A percentile compares a stretch with the other conserved stretches of the same genome.
These are phyloP conservation scores for Lodderomyces theae DNA, from an alignment of 1,139 yeast species.

Conservation along the genomic window DNA sequence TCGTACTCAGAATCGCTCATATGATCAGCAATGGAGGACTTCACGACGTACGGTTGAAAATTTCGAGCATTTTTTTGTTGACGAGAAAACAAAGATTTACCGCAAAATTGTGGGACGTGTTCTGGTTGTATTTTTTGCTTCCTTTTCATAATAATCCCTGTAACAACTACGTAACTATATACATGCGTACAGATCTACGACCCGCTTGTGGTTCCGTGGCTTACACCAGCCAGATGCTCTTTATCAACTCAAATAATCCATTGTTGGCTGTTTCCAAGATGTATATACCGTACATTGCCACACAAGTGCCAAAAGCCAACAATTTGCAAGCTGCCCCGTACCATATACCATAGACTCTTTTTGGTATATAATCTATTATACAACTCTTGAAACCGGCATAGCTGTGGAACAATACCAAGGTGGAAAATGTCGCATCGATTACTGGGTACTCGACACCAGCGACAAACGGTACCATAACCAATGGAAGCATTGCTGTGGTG, in stretches of 20 bases:
- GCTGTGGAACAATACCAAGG: constrained; percentile 58
- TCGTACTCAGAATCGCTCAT: constrained; percentile 11
- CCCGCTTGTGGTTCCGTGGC: too few relatives aligned
- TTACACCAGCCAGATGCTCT: constrained; percentile 39
- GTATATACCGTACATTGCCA: constrained; percentile 68
- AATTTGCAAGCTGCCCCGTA: constrained; percentile 61
- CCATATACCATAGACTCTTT: constrained; percentile 67
- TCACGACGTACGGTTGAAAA: not conserved
- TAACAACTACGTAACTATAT: not conserved
- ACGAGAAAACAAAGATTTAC: not conserved
- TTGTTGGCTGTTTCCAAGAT: constrained; percentile 50
- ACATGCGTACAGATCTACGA: not conserved
- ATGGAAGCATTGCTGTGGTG: constrained; percentile 60
- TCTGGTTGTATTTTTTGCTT: too few relatives aligned
- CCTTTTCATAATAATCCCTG: too few relatives aligned
- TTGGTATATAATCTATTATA: constrained; percentile 75
- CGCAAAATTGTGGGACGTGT: not conserved
- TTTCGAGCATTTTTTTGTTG: not conserved
- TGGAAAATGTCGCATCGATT: constrained; percentile 58
- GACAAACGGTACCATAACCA: constrained; percentile 60
- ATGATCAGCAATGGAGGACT: too few relatives aligned
- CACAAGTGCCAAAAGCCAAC: constrained; percentile 59
- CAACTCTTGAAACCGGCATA: constrained; percentile 75
- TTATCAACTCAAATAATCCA: constrained; percentile 53
- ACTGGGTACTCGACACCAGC: constrained; percentile 49